Base-by-base conservation (phyloP, 2,329 filamentous ascomycete genomes). In the Arthrinium puccinioides region DNA sequence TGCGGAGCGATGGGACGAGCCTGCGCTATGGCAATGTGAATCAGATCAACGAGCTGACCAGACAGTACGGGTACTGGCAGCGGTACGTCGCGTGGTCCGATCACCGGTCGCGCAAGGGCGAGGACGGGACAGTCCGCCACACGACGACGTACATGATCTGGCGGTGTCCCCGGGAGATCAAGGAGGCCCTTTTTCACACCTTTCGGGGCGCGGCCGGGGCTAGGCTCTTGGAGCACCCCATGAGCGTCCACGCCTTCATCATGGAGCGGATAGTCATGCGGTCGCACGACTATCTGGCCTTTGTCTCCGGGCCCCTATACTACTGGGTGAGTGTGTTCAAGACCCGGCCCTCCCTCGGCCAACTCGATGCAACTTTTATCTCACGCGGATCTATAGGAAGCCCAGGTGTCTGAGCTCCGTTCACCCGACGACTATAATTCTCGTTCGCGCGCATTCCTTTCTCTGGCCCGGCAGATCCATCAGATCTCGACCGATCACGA, bases 401-500 rank as follows among this genome's bases (percentile, higher is more conserved):
- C 32, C 14, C 29, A 26, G 24, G 40, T 37, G 6, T 42, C 40
- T 4, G 40, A 42, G 19, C 37, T 40, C 18, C 40, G 19, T 3
- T 39, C 40, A 6, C 40, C 40, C 7, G 29, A 42, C 11, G 40
- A 42, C 23, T 42, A 42, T 19, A 36, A 27, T 6, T 32, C 33
- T 9, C 25, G 40, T 0, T 32, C 21, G 2, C 31, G 37, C 5
- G 37, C 32, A 7, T 39, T 42, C 15, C 29, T 42, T 5, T 21
- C 40, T 9, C 31, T 42, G 21, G 14, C 40, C 10, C 31, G 37
- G 13, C 40, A 42, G 18, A 40, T 42, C 18, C 33, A 42, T 15
- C 37, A 42, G 29, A 32, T 40, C 21, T 42, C 37, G 6, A 42
- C 37, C 7, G 40, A 42, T 32, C 37, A 39, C 23, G 32, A 42